These are phyloP conservation scores for Aspergillus sparsus DNA, from an alignment of 495 filamentous ascomycete species.

Conservation along the genomic window DNA sequence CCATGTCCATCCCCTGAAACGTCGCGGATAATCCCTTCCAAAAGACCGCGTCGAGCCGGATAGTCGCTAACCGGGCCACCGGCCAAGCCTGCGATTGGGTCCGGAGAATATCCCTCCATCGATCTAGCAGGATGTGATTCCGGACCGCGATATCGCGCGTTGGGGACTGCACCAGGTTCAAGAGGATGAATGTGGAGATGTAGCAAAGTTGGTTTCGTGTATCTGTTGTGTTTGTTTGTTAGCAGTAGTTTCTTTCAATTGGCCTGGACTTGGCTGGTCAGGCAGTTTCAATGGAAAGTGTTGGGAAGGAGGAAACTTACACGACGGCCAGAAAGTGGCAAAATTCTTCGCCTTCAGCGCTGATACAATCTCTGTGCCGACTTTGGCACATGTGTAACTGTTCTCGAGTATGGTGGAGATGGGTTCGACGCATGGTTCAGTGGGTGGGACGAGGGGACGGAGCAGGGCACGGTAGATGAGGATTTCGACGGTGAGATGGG, in stretches of 20 bases:
- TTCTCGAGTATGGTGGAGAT: constrained; percentile 2
- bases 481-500: constrained; percentile 6
- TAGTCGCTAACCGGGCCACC: not conserved
- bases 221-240: not conserved
- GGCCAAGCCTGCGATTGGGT: constrained; percentile 6
- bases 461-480: constrained; percentile 2
- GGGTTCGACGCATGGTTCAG: not conserved
- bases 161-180: constrained; percentile 1
- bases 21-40: not conserved
- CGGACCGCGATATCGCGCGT: not conserved
- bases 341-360: not conserved
- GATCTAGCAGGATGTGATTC: not conserved
- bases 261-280: too few relatives aligned
- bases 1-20: not conserved
- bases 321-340: not conserved
- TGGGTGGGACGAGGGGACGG: not conserved
- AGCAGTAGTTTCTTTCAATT: not conserved
- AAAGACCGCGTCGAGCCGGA: constrained; percentile 2
- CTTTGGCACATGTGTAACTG: constrained; percentile 3
- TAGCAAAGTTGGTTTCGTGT: constrained; percentile 3
- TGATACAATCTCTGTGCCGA: not conserved
- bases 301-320: not conserved
- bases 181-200: constrained; percentile 1
- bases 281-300: too few relatives aligned
- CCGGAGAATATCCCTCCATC: constrained; percentile 1